Evolutionary conservation across 83 land plant genomes (phyloP).

Genomic region (Thuja plicata): DNA sequence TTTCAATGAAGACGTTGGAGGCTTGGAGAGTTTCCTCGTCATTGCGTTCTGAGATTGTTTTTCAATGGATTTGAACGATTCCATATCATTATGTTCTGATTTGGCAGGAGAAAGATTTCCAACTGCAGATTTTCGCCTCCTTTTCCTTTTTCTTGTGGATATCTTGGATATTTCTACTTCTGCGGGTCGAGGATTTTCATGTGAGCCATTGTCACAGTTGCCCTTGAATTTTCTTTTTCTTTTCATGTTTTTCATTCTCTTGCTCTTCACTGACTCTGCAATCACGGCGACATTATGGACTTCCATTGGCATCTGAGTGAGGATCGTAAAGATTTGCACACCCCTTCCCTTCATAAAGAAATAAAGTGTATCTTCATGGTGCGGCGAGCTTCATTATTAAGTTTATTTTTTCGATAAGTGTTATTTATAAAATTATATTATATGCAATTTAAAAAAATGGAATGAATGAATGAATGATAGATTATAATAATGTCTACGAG

Average conservation of each 20-base stretch:
- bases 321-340: background rate
- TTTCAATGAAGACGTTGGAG: background rate
- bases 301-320: background rate
- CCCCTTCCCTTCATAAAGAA: too few species aligned
- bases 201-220: background rate
- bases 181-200: background rate
- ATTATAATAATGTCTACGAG: too few species aligned
- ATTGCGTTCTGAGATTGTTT: background rate
- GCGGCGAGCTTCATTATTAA: too few species aligned
- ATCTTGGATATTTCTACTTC: background rate
- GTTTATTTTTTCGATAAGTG: too few species aligned
- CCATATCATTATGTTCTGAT: background rate
- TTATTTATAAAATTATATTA: too few species aligned
- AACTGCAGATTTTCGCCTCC: background rate
- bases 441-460: too few species aligned
- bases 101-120: background rate
- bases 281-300: background rate
- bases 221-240: background rate
- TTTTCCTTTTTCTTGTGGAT: slow-evolving; percentile 5
- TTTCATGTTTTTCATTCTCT: background rate
- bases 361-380: too few species aligned
- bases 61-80: background rate
- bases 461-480: too few species aligned
- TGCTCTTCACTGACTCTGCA: background rate
- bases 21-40: background rate